A percentile compares a stretch with the other conserved stretches of the same genome.
phyloP scores from a whole-genome alignment of 2,329 filamentous ascomycete species.

The Arthrocladium fulminans region DNA sequence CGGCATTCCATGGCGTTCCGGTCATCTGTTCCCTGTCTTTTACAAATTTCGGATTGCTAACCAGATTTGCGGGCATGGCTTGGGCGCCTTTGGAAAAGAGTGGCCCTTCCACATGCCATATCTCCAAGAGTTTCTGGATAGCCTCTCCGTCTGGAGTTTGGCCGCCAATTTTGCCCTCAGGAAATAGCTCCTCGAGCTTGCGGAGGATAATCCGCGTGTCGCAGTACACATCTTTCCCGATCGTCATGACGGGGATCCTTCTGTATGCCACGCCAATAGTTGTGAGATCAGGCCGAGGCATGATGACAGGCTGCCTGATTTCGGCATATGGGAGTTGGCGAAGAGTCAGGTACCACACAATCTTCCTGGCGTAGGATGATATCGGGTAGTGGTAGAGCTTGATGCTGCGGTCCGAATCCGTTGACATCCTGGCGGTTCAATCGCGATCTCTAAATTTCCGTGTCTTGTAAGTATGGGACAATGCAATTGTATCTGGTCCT shows the following conservation, averaged over 20 bases:
- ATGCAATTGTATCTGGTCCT: too few relatives aligned
- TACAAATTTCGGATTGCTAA: conserved; percentile 51
- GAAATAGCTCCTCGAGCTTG: conserved; percentile 48
- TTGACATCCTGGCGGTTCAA: conserved; percentile 1
- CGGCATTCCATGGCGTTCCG: conserved; percentile 35
- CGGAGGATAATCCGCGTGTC: conserved; percentile 60
- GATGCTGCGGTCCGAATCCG: conserved; percentile 3
- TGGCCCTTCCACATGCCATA: conserved; percentile 47
- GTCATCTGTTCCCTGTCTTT: conserved; percentile 47
- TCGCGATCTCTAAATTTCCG: too few relatives aligned
- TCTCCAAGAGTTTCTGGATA: conserved; percentile 48
- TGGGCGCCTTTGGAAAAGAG: conserved; percentile 47
- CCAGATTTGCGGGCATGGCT: conserved; percentile 50
- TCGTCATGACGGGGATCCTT: conserved; percentile 58
- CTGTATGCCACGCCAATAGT: conserved; percentile 56
- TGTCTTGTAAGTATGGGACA: too few relatives aligned
- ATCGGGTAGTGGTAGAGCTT: conserved; percentile 55
- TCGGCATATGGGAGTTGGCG: conserved; percentile 57
- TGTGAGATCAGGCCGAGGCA: conserved; percentile 58
- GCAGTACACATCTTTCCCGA: conserved; percentile 59
- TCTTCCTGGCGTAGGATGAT: conserved; percentile 56
- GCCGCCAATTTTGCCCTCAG: conserved; percentile 34
- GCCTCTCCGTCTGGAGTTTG: conserved; percentile 36
- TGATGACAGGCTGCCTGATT: conserved; percentile 57
- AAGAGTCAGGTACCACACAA: conserved; percentile 60